Evolutionary conservation across 345 rosid species (phyloP), one percentile per base, ranked within the genome.

Genomic region (Litchi chinensis): DNA sequence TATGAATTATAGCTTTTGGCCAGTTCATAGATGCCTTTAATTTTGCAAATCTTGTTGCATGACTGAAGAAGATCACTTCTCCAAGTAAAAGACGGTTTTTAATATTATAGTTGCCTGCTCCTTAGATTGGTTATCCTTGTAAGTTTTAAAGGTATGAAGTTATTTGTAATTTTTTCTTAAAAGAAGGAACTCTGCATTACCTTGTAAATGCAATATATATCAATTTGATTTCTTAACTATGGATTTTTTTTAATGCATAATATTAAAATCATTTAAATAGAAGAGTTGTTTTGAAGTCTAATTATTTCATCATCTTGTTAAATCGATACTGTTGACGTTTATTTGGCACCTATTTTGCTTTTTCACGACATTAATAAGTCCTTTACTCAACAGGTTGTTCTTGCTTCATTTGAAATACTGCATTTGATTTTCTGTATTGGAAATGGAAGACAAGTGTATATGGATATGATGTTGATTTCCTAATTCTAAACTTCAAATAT

Each of bases 371-470:
- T 73, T 6, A 1, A 54, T 43, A 43, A 56, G 21, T 69, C 44
- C 76, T 62, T 57, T 40, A 19, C 59, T 43, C 8, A 4, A 65
- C 72, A 15, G n/a, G 21, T 16, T 76, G 52, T 10, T n/a, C 32
- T 1, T 16, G 40, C 21, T 12, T 21, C 28, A 57, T 6, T 56
- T 59, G 56, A 65, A 75, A 67, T 66, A 10, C 46, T 5, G 13
- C 70, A 22, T 73, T 24, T 71, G 63, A 41, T 77, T 63, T 59
- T 64, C 8, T 62, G 73, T 63, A 11, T 37, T 9, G 22, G 40
- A 73, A 71, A 50, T 50, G 52, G 76, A 77, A 40, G 56, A 65
- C 24, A 10, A 46, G 37, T 64, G 39, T 26, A 62, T 52, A 22
- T 18, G 28, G 41, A 65, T 52, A 74, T 16, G 37, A 59, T 37